These are phyloP conservation scores for Coniochaeta sp. DNA, from an alignment of 2,329 filamentous ascomycete species.

Conservation along the genomic window DNA sequence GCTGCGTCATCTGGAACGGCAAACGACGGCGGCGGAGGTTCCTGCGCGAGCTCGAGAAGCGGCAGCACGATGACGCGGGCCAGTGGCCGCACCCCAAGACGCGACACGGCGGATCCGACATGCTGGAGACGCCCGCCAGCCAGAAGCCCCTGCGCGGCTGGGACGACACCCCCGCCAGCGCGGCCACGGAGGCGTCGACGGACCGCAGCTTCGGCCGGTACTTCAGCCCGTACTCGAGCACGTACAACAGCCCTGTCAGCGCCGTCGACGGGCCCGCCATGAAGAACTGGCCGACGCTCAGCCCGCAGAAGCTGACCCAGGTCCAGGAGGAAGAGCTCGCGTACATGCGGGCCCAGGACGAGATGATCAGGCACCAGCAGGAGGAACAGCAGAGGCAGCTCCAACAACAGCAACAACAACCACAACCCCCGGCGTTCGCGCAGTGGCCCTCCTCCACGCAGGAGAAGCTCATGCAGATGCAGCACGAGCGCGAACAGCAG, in stretches of 20 bases:
- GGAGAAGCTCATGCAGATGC: slow-evolving; percentile 18
- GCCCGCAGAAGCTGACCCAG: slow-evolving; percentile 18
- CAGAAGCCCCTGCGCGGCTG: slow-evolving; percentile 45
- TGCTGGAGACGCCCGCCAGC: slow-evolving; percentile 46
- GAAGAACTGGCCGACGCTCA: slow-evolving; percentile 12
- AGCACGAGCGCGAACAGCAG: slow-evolving; percentile 12
- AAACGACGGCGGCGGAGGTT: slow-evolving; percentile 46
- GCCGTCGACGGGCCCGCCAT: slow-evolving; percentile 23
- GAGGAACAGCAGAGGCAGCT: slow-evolving; percentile 1
- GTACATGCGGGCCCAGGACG: slow-evolving; percentile 1
- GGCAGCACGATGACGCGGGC: slow-evolving; percentile 24
- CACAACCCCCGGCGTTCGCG: slow-evolving; percentile 11
- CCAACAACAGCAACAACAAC: slow-evolving; percentile 5
- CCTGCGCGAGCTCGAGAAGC: slow-evolving; percentile 37
- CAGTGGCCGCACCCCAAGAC: slow-evolving; percentile 33
- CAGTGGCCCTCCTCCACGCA: slow-evolving; percentile 17
- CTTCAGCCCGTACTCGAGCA: slow-evolving; percentile 53
- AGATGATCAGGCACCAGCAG: slow-evolving; percentile 4
- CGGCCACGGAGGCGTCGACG: slow-evolving; percentile 23
- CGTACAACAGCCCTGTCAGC: slow-evolving; percentile 51
- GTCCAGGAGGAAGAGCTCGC: slow-evolving; percentile 12
- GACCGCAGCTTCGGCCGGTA: slow-evolving; percentile 31
- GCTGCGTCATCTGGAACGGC: slow-evolving; percentile 48
- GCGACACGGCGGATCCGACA: slow-evolving; percentile 24
- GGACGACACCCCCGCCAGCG: slow-evolving; percentile 45